A percentile compares a stretch with the other conserved stretches of the same genome.
These are phyloP conservation scores for Aphanomyces stellatus DNA, from an alignment of 352 stramenopile genomes.

Conservation along the genomic window DNA sequence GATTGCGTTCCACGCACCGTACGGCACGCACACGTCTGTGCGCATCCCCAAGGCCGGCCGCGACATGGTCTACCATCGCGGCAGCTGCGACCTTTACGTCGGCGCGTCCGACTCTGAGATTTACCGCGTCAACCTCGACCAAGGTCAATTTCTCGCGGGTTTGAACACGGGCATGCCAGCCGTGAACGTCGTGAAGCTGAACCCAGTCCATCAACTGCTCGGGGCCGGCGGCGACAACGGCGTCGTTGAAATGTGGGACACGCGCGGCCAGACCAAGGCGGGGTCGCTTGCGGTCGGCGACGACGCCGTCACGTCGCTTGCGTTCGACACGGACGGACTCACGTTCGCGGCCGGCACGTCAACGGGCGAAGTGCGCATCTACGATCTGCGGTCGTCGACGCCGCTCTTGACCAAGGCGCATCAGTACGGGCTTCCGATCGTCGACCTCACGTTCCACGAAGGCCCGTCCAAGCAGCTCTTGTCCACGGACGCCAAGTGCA, in stretches of 20 bases:
- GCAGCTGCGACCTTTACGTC: slow-evolving; percentile 95
- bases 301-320: slow-evolving; percentile 87
- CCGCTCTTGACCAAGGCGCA: slow-evolving; percentile 95
- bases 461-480: slow-evolving; percentile 81
- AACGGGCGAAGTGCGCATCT: slow-evolving; percentile 90
- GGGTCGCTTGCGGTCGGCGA: slow-evolving; percentile 44
- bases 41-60: slow-evolving; percentile 96
- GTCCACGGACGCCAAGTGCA: slow-evolving; percentile 94
- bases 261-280: slow-evolving; percentile 65
- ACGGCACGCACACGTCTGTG: slow-evolving; percentile 94
- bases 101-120: slow-evolving; percentile 81
- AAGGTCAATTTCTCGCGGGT: slow-evolving; percentile 92
- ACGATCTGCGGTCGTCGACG: slow-evolving; percentile 93
- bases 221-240: slow-evolving; percentile 91
- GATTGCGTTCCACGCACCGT: slow-evolving; percentile 97
- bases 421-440: slow-evolving; percentile 95
- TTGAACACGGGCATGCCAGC: slow-evolving; percentile 55
- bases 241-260: slow-evolving; percentile 94
- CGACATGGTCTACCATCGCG: slow-evolving; percentile 95
- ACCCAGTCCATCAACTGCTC: slow-evolving; percentile 86
- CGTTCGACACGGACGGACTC: slow-evolving; percentile 91
- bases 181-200: slow-evolving; percentile 86
- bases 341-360: slow-evolving; percentile 93
- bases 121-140: slow-evolving; percentile 97
- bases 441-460: slow-evolving; percentile 91